A percentile compares a stretch with the other conserved stretches of the same genome.
phyloP scores from a whole-genome alignment of 2,329 filamentous ascomycete species.

The Exophiala mesophila region DNA sequence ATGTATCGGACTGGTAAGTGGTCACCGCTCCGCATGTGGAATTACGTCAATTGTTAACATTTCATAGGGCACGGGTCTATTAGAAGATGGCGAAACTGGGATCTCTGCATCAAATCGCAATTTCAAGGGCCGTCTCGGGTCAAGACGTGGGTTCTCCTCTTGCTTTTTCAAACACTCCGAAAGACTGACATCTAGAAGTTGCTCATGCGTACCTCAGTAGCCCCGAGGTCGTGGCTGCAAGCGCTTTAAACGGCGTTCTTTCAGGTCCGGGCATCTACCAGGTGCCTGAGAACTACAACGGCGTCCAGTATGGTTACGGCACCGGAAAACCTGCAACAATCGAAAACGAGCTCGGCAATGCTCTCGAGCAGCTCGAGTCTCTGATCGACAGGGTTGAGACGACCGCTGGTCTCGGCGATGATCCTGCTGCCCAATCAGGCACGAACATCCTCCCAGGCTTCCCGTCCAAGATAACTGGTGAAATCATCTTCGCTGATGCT shows the following conservation, averaged over 20 bases:
- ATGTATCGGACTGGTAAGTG: conserved; percentile 7
- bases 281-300: conserved; percentile 2
- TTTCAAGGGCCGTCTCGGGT: conserved; percentile 6
- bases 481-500: conserved; percentile 81
- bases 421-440: conserved; percentile 1
- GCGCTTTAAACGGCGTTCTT: conserved; percentile 5
- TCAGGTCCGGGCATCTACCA: conserved; percentile 3
- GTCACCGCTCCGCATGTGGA: conserved; percentile 1
- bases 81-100: conserved; percentile 4
- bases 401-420: background rate
- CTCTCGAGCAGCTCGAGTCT: conserved; percentile 5
- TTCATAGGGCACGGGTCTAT: conserved; percentile 1
- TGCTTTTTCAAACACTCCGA: conserved; percentile 1
- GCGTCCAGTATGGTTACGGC: conserved; percentile 5
- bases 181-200: conserved; percentile 4
- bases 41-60: conserved; percentile 3
- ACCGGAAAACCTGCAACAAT: conserved; percentile 7
- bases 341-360: conserved; percentile 5
- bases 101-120: conserved; percentile 7
- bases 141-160: conserved; percentile 5
- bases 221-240: conserved; percentile 5
- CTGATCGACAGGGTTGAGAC: conserved; percentile 4
- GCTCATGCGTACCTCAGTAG: conserved; percentile 7
- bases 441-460: conserved; percentile 82
- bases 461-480: conserved; percentile 73